Evolutionary conservation across 2,329 filamentous ascomycete species (phyloP).

Genomic region (Sphaceloma murrayae): DNA sequence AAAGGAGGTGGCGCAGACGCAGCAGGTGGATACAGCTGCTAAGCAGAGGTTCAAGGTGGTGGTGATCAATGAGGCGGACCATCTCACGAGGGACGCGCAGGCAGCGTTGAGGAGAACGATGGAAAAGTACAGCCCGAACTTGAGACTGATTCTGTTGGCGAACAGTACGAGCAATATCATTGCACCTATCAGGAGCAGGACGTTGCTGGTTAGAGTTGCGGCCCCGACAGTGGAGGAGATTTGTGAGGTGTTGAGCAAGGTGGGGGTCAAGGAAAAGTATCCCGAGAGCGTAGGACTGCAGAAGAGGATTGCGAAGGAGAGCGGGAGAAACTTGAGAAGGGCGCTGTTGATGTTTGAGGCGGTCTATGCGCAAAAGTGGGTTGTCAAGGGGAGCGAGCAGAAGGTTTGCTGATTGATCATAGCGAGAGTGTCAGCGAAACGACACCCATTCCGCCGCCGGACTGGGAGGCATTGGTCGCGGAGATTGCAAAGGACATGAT

Average conservation of each 20-base stretch:
- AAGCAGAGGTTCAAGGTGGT: constrained; percentile 96
- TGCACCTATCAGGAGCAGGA: constrained; percentile 89
- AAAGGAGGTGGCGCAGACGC: constrained; percentile 96
- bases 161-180: constrained; percentile 98
- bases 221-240: constrained; percentile 83
- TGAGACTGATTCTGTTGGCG: constrained; percentile 81
- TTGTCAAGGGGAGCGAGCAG: not conserved
- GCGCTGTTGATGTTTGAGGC: constrained; percentile 96
- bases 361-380: constrained; percentile 92
- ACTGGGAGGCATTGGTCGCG: constrained; percentile 88
- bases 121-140: constrained; percentile 97
- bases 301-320: constrained; percentile 77
- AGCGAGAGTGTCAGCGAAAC: constrained; percentile 85
- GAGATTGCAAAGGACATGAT: constrained; percentile 91
- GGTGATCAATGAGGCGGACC: constrained; percentile 97
- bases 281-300: constrained; percentile 66
- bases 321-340: constrained; percentile 78
- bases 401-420: constrained; percentile 26
- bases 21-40: constrained; percentile 90
- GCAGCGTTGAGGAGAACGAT: constrained; percentile 90
- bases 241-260: constrained; percentile 57
- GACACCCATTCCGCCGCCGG: constrained; percentile 84
- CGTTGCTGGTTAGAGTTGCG: constrained; percentile 80
- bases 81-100: constrained; percentile 87
- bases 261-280: constrained; percentile 76